Evolutionary conservation across 2,329 filamentous ascomycete genomes (phyloP), one percentile per base, ranked within the genome.

Genomic region (Cercospora sp.): DNA sequence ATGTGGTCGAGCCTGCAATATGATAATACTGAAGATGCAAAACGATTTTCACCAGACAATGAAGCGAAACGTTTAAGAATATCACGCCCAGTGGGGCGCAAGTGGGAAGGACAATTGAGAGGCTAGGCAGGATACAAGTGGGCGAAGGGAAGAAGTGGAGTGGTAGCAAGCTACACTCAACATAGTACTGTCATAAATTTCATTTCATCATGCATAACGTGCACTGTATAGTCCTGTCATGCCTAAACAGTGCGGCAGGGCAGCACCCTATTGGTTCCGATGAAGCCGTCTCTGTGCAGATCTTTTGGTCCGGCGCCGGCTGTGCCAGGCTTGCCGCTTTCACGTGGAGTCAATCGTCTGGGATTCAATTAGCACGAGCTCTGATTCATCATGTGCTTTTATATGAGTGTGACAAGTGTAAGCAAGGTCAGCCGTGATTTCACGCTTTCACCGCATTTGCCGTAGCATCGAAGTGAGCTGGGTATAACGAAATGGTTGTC

Each of bases 391-490:
- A 55, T 26, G 13, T 28, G 48, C 13, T 30, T 30, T 23, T 55
- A 2, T 7, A 16, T 16, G 23, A 53, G 1, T 0, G 13, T n/a
- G 3, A 28, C 5, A 28, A 30, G 26, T 55, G 31, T 28, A 58
- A 45, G 31, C 16, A 58, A 59, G 53, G 31, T 64, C 62, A 64
- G 62, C 33, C 62, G 62, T 64, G 62, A 64, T 64, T 57, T 64
- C 48, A 57, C 48, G 48, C 31, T 64, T 64, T 64, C 62, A 33
- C 62, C 51, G 62, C 62, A 64, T 64, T 64, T 64, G 62, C 62
- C 45, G 39, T 63, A 63, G 60, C 62, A 64, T 64, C 62, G 62
- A 57, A 64, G 62, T 64, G 62, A 64, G 62, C 62, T 64, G 62
- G 62, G 62, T 64, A 64, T 58, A 59, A 59, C 51, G 48, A 57